These are phyloP conservation scores for Clonostachys sp. DNA, from an alignment of 2,329 filamentous ascomycete species.

Conservation along the genomic window DNA sequence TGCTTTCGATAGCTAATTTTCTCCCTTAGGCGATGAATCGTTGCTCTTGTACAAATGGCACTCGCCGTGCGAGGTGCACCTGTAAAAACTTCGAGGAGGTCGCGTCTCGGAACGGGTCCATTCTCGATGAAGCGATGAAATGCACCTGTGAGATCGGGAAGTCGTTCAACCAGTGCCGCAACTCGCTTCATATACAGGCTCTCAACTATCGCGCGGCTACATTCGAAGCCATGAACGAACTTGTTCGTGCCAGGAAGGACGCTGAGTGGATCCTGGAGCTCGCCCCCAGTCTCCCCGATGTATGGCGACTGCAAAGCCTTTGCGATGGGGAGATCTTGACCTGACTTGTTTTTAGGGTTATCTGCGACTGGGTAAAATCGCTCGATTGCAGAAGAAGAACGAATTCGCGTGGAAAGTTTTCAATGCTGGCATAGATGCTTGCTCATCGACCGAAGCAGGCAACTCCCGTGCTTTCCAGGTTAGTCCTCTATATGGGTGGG, in stretches of 20 bases:
- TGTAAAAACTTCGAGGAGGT: conserved; percentile 32
- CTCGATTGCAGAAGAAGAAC: conserved; percentile 26
- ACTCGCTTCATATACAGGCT: conserved; percentile 28
- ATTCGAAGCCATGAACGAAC: conserved; percentile 28
- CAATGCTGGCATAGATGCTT: conserved; percentile 27
- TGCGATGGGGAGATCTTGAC: conserved; percentile 2
- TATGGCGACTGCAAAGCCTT: conserved; percentile 9
- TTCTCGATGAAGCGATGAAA: conserved; percentile 35
- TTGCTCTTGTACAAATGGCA: conserved; percentile 24
- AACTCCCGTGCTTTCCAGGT: too few species aligned
- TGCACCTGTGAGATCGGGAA: conserved; percentile 28
- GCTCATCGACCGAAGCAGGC: background rate
- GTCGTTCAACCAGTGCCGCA: conserved; percentile 31
- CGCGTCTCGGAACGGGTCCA: conserved; percentile 21
- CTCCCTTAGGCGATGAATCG: conserved; percentile 24
- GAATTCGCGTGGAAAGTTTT: conserved; percentile 33
- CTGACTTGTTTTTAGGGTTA: conserved; percentile 24
- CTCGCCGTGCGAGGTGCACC: conserved; percentile 25
- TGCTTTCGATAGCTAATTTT: background rate
- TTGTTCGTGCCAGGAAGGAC: conserved; percentile 29
- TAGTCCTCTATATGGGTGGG: background rate
- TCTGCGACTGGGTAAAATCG: conserved; percentile 32
- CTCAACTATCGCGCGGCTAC: conserved; percentile 34
- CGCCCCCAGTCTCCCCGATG: conserved; percentile 31
- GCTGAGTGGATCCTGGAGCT: conserved; percentile 37